Evolutionary conservation across 257 asterid genomes (phyloP).

Genomic region (Solanum clarkiae): DNA sequence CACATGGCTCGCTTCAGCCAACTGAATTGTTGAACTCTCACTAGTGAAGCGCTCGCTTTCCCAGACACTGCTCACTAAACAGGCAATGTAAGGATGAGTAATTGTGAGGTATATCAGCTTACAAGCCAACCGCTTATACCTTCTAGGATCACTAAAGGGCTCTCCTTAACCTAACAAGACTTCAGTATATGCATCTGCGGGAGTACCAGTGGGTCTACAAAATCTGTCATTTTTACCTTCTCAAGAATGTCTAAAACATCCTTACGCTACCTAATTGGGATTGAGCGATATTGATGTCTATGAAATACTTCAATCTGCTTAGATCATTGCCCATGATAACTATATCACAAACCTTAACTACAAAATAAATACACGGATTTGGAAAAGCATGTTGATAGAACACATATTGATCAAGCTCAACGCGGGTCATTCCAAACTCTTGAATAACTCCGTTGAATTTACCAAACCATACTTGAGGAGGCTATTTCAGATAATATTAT

Average conservation of each 20-base stretch:
- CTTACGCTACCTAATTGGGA: neutral
- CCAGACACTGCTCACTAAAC: neutral
- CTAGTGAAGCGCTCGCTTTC: too few species aligned
- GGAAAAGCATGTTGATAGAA: neutral
- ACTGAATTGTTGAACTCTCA: too few species aligned
- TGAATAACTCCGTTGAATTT: neutral
- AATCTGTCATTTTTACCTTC: neutral
- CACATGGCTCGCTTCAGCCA: too few species aligned
- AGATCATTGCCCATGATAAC: neutral
- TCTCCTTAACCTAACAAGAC: neutral
- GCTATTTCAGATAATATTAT: neutral
- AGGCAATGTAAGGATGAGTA: neutral
- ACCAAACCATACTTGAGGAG: neutral
- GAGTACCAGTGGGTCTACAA: neutral
- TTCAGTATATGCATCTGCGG: neutral
- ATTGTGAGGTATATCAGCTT: neutral
- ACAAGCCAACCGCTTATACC: neutral
- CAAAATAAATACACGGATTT: neutral
- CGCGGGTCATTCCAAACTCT: neutral
- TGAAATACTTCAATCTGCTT: neutral
- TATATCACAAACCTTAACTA: neutral
- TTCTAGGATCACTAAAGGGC: neutral
- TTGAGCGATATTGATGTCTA: neutral
- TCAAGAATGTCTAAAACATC: neutral
- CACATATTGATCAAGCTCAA: neutral